A percentile compares a stretch with the other conserved stretches of the same genome.
phyloP scores from a whole-genome alignment of 1,139 yeast species.

The Yamadazyma blattariae region DNA sequence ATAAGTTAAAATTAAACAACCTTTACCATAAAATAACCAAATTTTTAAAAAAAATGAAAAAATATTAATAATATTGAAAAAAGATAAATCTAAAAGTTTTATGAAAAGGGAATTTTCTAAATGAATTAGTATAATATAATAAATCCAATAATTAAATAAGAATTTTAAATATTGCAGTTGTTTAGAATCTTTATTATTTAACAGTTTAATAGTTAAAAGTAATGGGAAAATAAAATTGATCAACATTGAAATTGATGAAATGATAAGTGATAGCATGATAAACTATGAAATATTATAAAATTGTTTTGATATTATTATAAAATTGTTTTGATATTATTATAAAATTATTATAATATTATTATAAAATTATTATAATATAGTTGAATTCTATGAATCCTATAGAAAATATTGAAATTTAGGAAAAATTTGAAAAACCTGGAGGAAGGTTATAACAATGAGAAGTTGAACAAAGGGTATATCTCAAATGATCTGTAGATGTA shows the following conservation, averaged over 20 bases:
- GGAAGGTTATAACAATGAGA: too few relatives aligned
- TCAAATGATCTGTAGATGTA: too few relatives aligned
- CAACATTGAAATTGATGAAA: conserved; percentile 3
- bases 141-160: conserved; percentile 26
- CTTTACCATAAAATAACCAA: conserved; percentile 30
- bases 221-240: conserved; percentile 16
- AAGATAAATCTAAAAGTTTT: conserved; percentile 11
- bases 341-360: too few relatives aligned
- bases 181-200: conserved; percentile 9
- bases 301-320: too few relatives aligned
- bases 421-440: too few relatives aligned
- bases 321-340: too few relatives aligned
- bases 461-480: too few relatives aligned
- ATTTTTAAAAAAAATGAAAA: conserved; percentile 15
- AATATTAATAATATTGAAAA: conserved; percentile 9
- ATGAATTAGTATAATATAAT: conserved; percentile 17
- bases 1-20: conserved; percentile 20
- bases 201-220: conserved; percentile 16
- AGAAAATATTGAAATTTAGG: too few relatives aligned
- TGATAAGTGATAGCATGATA: conserved; percentile 6
- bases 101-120: conserved; percentile 13
- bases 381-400: too few relatives aligned
- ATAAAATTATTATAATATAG: too few relatives aligned
- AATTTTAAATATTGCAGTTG: conserved; percentile 16
- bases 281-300: not conserved